Evolutionary conservation across 805 yeast genomes (phyloP), one percentile per base, ranked within the genome.

Genomic region (Deakozyma indianensis): DNA sequence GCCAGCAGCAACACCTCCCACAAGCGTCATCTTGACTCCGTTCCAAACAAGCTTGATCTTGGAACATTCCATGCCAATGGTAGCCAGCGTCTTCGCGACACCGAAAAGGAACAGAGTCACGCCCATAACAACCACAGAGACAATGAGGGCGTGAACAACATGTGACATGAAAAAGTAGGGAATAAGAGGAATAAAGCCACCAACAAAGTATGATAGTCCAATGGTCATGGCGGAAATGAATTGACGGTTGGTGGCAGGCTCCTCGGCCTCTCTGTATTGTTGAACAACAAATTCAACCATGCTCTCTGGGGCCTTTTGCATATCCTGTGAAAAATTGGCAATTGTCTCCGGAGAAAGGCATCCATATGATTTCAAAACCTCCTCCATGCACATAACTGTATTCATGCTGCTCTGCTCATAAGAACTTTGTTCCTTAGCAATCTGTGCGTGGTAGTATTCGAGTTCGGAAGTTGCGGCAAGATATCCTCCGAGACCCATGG

Each of bases 401-500:
- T 32, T 32, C 7, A 32, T 32, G 18, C 16, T 32, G 38, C 38
- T 14, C 38, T 9, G 18, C 18, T 32, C 52, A 46, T 51, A 56
- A 25, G 43, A 24, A 3, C 41, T 42, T 45, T 50, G 51, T 46
- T 62, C 64, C 48, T 59, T 60, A 23, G 42, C 48, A 2, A 59
- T 48, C 47, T 59, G 62, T 20, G 49, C 47, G 43, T 54, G 48
- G 49, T 50, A 56, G 49, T 55, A 53, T 43, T 63, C 67, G 43
- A 45, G 66, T 66, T 90, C 98, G 14, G 88, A 78, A 61, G 81
- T 82, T 40, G 98, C 98, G 24, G 97, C 98, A 47, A 90, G 70
- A 62, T 76, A 90, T 24, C 98, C 98, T 48, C 98, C 98, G 46
- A 90, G 75, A 5, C 98, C 97, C 98, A 90, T 90, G 23, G 95